Conservation (phyloP, 176 grass and related monocot species). For the Oryza nivara region DNA sequence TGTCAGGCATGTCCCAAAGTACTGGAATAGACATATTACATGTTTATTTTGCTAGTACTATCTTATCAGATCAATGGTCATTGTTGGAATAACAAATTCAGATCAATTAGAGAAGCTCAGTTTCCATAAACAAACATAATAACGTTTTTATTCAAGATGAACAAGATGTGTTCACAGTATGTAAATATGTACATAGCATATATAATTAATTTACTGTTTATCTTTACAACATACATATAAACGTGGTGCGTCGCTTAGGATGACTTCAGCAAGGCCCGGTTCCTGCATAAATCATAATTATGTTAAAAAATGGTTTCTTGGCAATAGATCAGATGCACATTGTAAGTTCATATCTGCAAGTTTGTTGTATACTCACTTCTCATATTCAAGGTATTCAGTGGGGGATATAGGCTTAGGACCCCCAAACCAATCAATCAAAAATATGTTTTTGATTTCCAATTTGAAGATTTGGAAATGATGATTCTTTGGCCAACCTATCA, state of each 20-base stretch:
- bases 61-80: too few relatives aligned
- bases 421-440: conserved; percentile 95
- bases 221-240: conserved; percentile 7
- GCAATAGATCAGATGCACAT: background rate
- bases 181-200: conserved; percentile 42
- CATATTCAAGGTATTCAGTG: conserved; percentile 63
- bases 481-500: conserved; percentile 77
- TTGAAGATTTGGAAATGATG: conserved; percentile 86
- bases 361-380: conserved; percentile 44
- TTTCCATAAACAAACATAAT: background rate
- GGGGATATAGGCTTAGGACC: conserved; percentile 84
- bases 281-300: conserved; percentile 27
- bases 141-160: conserved; percentile 28
- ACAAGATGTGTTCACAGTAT: conserved; percentile 39
- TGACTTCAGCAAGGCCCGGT: conserved; percentile 24
- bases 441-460: conserved; percentile 79
- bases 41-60: too few relatives aligned
- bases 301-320: background rate
- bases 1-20: background rate
- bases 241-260: background rate
- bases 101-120: too few relatives aligned
- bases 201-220: background rate
- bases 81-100: too few relatives aligned
- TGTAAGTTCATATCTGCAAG: background rate
- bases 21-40: background rate